These are phyloP conservation scores for Suillus subluteus DNA, from an alignment of 768 basidiomycete genomes.

Conservation along the genomic window DNA sequence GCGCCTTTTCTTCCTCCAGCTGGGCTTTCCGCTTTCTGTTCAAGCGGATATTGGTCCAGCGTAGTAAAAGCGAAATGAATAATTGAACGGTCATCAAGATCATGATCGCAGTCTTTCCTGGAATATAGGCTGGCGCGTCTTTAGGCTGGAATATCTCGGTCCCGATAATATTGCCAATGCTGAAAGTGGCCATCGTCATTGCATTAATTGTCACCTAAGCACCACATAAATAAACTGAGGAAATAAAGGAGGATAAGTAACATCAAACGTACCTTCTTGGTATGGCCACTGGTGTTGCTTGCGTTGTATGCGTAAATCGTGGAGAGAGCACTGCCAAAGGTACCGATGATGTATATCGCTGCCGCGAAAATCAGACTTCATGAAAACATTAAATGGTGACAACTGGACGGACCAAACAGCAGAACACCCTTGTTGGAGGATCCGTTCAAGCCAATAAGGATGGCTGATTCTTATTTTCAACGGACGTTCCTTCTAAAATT, in stretches of 20 bases:
- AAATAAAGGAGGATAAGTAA: not conserved
- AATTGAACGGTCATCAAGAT: constrained; percentile 58
- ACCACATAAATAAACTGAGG: not conserved
- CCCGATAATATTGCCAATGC: constrained; percentile 64
- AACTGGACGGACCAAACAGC: constrained; percentile 50
- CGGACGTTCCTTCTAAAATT: not conserved
- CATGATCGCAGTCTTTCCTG: constrained; percentile 69
- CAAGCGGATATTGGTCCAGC: constrained; percentile 56
- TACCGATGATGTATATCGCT: constrained; percentile 56
- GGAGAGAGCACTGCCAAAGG: constrained; percentile 62
- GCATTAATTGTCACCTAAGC: constrained; percentile 58
- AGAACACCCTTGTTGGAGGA: constrained; percentile 53
- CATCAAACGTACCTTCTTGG: constrained; percentile 53
- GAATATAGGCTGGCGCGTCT: constrained; percentile 64
- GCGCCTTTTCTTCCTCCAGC: constrained; percentile 48
- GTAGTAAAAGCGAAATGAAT: constrained; percentile 48
- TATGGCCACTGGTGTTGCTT: constrained; percentile 64
- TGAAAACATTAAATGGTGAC: not conserved
- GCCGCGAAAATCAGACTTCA: constrained; percentile 7
- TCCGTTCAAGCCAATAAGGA: constrained; percentile 57
- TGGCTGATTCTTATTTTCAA: constrained; percentile 32
- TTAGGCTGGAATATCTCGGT: constrained; percentile 65
- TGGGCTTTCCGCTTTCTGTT: constrained; percentile 49
- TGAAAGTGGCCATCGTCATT: constrained; percentile 58
- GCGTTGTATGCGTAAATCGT: constrained; percentile 68